Base-by-base conservation (phyloP, 305 asterid species). In the Fraxinus platypoda region DNA sequence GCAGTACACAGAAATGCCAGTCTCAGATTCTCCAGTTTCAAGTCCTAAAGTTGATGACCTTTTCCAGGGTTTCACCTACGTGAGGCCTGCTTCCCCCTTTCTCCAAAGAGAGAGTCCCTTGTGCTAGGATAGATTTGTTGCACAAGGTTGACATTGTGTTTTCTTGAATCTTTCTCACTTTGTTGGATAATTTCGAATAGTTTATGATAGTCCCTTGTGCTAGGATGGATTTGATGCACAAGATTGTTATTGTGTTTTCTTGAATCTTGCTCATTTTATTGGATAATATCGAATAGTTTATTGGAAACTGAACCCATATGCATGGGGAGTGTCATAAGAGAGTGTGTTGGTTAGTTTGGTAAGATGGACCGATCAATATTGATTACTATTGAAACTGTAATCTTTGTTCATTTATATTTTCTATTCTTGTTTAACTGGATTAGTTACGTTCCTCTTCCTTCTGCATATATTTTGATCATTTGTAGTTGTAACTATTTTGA, bases 1-100 rank as follows among this genome's bases (percentile, higher is more conserved):
- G 85, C 82, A 88, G 23, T 93, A 87, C 87, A 93, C 95, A 0
- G 91, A 91, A n/a, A 93, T 93, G 97, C 79, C 95, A 1, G 41
- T 91, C 81, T 64, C 81, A 0, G 94, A 91, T 82, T 93, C 97
- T 66, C 97, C 97, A 8, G 89, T 81, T 84, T 84, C 94, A 15
- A 93, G 94, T 81, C 97, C 97, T 28, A 91, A 85, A 76, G 74
- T 49, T 7, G 90, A 78, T 1, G 87, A 90, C 79, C 76, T 13
- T 71, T 92, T 92, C 75, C 75, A 54, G 76, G 95, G 97, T 30
- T 91, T 88, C 84, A 86, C 91, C 74, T 91, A 90, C 35, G 95
- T 84, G 33, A 88, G 88, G 85, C 95, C 94, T 59, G 87, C 88
- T 57, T 78, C 92, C 78, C 82, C 91, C 72, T 90, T 90, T 81